These are phyloP conservation scores for Dittrichia graveolens DNA, from an alignment of 129 eudicot genomes.

Conservation along the genomic window DNA sequence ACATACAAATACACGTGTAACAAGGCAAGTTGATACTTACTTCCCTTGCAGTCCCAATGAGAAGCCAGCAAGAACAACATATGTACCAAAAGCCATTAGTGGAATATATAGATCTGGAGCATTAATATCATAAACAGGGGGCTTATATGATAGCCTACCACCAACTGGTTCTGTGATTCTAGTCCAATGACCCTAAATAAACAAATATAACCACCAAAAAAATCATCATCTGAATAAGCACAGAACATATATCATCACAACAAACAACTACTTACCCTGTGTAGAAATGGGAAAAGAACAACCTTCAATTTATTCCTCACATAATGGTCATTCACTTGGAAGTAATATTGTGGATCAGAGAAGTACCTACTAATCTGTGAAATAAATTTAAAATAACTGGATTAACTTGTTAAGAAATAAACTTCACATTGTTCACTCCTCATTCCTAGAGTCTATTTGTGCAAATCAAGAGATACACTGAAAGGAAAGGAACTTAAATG, in stretches of 20 bases:
- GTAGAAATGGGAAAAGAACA: conserved; percentile 66
- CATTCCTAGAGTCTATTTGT: too few species aligned
- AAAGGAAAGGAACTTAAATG: too few species aligned
- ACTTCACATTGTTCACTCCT: too few species aligned
- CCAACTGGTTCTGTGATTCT: conserved; percentile 73
- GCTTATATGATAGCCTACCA: conserved; percentile 71
- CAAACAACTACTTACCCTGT: conserved; percentile 50
- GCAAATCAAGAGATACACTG: too few species aligned
- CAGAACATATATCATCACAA: too few species aligned
- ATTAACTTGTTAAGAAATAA: conserved; percentile 14
- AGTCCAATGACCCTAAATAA: conserved; percentile 69
- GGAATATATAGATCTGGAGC: conserved; percentile 78
- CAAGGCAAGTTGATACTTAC: conserved; percentile 50
- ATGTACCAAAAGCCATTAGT: conserved; percentile 66
- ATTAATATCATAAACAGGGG: conserved; percentile 74
- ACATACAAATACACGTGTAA: too few species aligned
- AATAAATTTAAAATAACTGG: too few species aligned
- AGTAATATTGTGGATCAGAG: conserved; percentile 71
- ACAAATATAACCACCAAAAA: neutral
- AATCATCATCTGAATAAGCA: too few species aligned
- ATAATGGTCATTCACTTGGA: conserved; percentile 71
- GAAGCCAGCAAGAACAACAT: conserved; percentile 68
- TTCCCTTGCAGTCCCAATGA: conserved; percentile 68
- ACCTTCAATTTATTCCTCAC: conserved; percentile 76
- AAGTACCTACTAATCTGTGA: conserved; percentile 70